Percentiles rank a stretch among this genome's conserved stretches.
Conservation (phyloP, 2,329 filamentous ascomycete genomes). For the Arachnomyces sp. region DNA sequence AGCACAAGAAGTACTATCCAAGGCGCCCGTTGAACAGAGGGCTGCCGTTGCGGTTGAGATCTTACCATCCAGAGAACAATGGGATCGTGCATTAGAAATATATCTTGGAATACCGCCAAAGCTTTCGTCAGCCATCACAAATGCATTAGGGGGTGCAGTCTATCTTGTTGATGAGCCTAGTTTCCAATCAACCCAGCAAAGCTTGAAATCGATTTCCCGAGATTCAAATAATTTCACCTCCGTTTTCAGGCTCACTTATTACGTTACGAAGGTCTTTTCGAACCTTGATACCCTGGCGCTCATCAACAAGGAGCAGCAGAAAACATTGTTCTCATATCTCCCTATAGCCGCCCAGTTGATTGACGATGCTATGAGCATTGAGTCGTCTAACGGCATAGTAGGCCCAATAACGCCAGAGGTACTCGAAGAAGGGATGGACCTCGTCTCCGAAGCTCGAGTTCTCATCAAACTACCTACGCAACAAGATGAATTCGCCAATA, state of each 20-base stretch:
- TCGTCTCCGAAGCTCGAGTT: slow-evolving; percentile 44
- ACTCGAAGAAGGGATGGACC: slow-evolving; percentile 45
- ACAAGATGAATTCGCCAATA: neutral
- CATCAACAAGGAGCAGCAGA: slow-evolving; percentile 24
- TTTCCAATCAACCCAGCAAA: slow-evolving; percentile 17
- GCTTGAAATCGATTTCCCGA: slow-evolving; percentile 35
- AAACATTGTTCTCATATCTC: slow-evolving; percentile 43
- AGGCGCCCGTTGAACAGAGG: slow-evolving; percentile 19
- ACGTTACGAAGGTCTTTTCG: slow-evolving; percentile 53
- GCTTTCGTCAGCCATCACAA: slow-evolving; percentile 64
- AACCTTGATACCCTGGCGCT: slow-evolving; percentile 27
- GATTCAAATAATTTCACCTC: slow-evolving; percentile 65
- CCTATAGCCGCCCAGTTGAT: slow-evolving; percentile 49
- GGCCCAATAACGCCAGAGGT: slow-evolving; percentile 39
- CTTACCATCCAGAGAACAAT: slow-evolving; percentile 56
- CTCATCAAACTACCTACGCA: slow-evolving; percentile 28
- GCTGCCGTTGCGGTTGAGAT: slow-evolving; percentile 36
- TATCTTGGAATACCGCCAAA: slow-evolving; percentile 38
- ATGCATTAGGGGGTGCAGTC: slow-evolving; percentile 60
- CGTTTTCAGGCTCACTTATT: slow-evolving; percentile 67
- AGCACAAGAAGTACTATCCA: slow-evolving; percentile 40
- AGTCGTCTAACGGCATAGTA: slow-evolving; percentile 48
- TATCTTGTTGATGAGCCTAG: slow-evolving; percentile 47
- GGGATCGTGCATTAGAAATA: slow-evolving; percentile 54
- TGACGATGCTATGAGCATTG: slow-evolving; percentile 52